Evolutionary conservation across 306 rosid genomes (phyloP).

Genomic region (Cotoneaster glaucophyllus): DNA sequence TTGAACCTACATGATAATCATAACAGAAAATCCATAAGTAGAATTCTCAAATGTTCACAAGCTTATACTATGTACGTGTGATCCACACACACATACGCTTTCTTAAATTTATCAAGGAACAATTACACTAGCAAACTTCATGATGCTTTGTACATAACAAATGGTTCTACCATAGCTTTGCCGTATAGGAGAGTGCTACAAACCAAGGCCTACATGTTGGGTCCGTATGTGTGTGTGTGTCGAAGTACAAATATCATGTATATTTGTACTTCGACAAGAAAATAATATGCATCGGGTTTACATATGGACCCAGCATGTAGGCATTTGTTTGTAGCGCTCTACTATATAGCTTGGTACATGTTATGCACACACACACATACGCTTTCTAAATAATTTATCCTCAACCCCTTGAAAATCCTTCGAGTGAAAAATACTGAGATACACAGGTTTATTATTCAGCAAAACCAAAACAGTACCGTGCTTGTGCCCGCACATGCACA

Average conservation of each 20-base stretch:
- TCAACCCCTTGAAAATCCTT: neutral
- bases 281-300: no score
- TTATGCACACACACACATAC: no score
- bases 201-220: neutral
- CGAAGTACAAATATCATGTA: no score
- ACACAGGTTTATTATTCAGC: neutral
- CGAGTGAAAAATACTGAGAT: neutral
- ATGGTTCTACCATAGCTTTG: neutral
- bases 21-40: slow-evolving; percentile 9
- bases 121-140: neutral
- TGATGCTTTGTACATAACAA: neutral
- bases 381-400: no score
- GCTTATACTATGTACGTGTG: neutral
- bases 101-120: neutral
- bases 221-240: no score
- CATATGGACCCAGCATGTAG: no score
- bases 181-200: neutral
- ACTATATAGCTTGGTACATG: no score
- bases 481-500: neutral
- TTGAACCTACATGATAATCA: slow-evolving; percentile 54
- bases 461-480: no score
- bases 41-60: neutral
- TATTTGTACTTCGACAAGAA: no score
- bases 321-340: no score
- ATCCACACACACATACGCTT: neutral